Conservation (phyloP, 495 filamentous ascomycete genomes). For the Trichocladium antarcticum region DNA sequence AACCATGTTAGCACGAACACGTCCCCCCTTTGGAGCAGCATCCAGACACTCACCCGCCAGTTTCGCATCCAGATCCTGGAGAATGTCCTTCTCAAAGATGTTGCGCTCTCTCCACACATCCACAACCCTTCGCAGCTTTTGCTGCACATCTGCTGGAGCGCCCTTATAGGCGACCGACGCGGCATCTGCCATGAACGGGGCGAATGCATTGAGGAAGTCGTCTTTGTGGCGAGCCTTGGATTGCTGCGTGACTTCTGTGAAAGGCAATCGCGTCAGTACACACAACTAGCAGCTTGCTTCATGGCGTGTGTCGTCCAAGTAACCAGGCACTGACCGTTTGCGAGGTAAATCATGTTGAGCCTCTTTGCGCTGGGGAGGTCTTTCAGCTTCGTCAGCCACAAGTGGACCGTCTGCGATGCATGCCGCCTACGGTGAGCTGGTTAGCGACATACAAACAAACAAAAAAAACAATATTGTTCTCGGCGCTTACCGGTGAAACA, state of each 20-base stretch:
- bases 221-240: conserved; percentile 82
- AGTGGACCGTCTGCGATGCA: conserved; percentile 72
- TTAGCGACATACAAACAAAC: conserved; percentile 3
- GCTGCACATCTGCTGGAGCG: conserved; percentile 67
- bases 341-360: conserved; percentile 86
- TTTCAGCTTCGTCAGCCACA: conserved; percentile 82
- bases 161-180: conserved; percentile 77
- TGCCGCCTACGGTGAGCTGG: conserved; percentile 52
- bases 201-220: conserved; percentile 85
- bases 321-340: conserved; percentile 57
- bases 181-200: conserved; percentile 81
- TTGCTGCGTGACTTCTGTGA: conserved; percentile 83
- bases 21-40: background rate
- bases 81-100: conserved; percentile 73
- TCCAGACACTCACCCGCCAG: conserved; percentile 52
- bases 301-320: too few species aligned
- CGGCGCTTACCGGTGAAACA: conserved; percentile 83
- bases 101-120: conserved; percentile 83
- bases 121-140: conserved; percentile 76
- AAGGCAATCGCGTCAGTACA: background rate
- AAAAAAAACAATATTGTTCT: background rate
- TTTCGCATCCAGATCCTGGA: conserved; percentile 64
- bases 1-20: background rate
- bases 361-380: conserved; percentile 74
- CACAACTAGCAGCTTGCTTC: conserved; percentile 21